Percentiles rank a stretch among this genome's conserved stretches.
Evolutionary conservation across 1,284 basidiomycete species (phyloP).

Genomic region (Leccinum variabile): DNA sequence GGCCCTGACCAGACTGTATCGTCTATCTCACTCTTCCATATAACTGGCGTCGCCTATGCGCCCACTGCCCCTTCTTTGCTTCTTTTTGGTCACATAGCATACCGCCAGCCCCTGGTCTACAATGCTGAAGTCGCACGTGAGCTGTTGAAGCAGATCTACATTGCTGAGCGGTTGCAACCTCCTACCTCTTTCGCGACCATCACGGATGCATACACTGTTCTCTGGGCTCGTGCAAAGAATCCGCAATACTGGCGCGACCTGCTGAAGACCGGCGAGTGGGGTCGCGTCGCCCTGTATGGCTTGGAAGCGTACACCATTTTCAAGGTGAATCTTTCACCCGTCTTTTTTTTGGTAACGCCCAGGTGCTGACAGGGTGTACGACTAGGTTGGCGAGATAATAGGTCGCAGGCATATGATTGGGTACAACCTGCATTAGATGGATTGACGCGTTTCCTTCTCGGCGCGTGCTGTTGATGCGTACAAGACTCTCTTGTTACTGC

Average conservation of each 20-base stretch:
- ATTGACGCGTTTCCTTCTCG: slow-evolving; percentile 3
- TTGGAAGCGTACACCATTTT: slow-evolving; percentile 88
- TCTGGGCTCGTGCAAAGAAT: slow-evolving; percentile 71
- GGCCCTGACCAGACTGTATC: slow-evolving; percentile 7
- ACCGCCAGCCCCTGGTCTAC: slow-evolving; percentile 81
- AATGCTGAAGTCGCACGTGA: slow-evolving; percentile 85
- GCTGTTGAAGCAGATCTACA: slow-evolving; percentile 88
- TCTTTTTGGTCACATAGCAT: slow-evolving; percentile 51
- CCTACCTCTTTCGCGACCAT: slow-evolving; percentile 69
- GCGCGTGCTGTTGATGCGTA: not conserved
- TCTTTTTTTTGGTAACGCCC: slow-evolving; percentile 31
- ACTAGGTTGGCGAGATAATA: slow-evolving; percentile 85
- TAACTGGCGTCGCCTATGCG: not conserved
- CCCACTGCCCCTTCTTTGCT: not conserved
- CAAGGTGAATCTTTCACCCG: slow-evolving; percentile 52
- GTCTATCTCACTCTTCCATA: not conserved
- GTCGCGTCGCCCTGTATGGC: slow-evolving; percentile 80
- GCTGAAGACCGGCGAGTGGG: slow-evolving; percentile 75
- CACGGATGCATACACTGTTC: slow-evolving; percentile 68
- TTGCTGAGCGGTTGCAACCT: slow-evolving; percentile 84
- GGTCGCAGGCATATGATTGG: slow-evolving; percentile 84
- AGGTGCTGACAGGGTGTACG: slow-evolving; percentile 8
- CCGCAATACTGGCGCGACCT: slow-evolving; percentile 71
- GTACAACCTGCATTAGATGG: slow-evolving; percentile 70
- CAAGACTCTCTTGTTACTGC: slow-evolving; percentile 1